Evolutionary conservation across 1,284 basidiomycete species (phyloP).

Genomic region (Leccinum subfulvum): DNA sequence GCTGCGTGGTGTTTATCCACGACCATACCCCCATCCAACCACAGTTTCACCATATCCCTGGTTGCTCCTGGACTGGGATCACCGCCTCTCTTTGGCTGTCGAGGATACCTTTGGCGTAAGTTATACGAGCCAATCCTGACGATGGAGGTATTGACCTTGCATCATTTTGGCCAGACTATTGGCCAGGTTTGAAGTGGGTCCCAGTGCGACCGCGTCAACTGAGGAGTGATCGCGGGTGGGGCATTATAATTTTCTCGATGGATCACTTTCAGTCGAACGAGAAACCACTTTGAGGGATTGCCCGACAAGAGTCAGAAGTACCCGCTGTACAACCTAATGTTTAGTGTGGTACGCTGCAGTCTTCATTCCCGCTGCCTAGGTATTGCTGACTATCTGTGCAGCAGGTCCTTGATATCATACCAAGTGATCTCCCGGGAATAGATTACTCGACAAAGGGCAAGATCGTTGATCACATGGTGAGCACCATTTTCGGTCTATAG

Average conservation of each 20-base stretch:
- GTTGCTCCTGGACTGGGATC: conserved; percentile 30
- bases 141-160: conserved; percentile 36
- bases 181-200: conserved; percentile 33
- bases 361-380: too few relatives aligned
- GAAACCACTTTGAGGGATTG: conserved; percentile 30
- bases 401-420: too few relatives aligned
- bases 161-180: conserved; percentile 39
- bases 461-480: too few relatives aligned
- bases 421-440: too few relatives aligned
- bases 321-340: too few relatives aligned
- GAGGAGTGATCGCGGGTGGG: conserved; percentile 25
- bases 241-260: conserved; percentile 41
- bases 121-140: conserved; percentile 9
- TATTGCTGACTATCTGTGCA: too few relatives aligned
- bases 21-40: conserved; percentile 28
- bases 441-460: too few relatives aligned
- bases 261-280: conserved; percentile 43
- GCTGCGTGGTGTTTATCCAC: conserved; percentile 36
- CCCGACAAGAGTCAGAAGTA: too few relatives aligned
- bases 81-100: conserved; percentile 28
- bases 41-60: conserved; percentile 1
- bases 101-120: not conserved
- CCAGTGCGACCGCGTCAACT: conserved; percentile 17
- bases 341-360: too few relatives aligned
- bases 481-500: too few relatives aligned